Evolutionary conservation across 108 stramenopile species (phyloP).

Genomic region (Nitzschia sp.): DNA sequence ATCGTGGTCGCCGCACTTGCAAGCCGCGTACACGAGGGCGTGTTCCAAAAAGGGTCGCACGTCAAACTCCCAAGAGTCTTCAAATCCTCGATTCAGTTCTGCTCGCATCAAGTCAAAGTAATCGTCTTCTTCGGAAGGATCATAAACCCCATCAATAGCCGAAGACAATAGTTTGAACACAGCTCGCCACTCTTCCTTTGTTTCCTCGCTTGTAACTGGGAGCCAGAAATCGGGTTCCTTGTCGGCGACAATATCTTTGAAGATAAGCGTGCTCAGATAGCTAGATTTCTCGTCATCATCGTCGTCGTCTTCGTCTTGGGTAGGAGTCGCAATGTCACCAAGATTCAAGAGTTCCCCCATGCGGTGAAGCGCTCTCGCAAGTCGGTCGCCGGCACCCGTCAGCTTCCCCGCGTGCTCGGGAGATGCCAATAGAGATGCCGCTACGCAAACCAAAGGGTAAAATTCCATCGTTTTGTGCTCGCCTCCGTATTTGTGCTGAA

Average conservation of each 20-base stretch:
- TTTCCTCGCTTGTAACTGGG: constrained; percentile 28
- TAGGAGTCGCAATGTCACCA: constrained; percentile 31
- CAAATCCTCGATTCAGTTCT: constrained; percentile 19
- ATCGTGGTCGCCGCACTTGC: constrained; percentile 68
- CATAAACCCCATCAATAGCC: constrained; percentile 42
- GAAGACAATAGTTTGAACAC: constrained; percentile 46
- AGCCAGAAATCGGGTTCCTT: constrained; percentile 50
- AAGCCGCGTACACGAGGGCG: constrained; percentile 72
- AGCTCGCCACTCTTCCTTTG: constrained; percentile 54
- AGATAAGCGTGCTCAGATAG: constrained; percentile 19
- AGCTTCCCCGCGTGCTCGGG: constrained; percentile 22
- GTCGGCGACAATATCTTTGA: constrained; percentile 42
- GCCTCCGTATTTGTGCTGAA: constrained; percentile 21
- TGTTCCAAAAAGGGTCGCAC: constrained; percentile 72
- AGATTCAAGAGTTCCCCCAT: constrained; percentile 69
- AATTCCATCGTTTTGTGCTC: constrained; percentile 36
- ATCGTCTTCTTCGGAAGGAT: constrained; percentile 28
- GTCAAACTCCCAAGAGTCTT: constrained; percentile 71
- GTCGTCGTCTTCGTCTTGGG: constrained; percentile 14
- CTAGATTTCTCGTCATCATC: constrained; percentile 3
- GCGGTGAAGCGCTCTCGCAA: constrained; percentile 52
- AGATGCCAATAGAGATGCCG: constrained; percentile 48
- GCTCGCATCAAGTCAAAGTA: constrained; percentile 30
- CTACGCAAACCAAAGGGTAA: constrained; percentile 58
- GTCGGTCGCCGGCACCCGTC: constrained; percentile 20